A percentile compares a stretch with the other conserved stretches of the same genome.
These are phyloP conservation scores for Vigna unguiculata DNA, from an alignment of 306 rosid species.

Conservation along the genomic window DNA sequence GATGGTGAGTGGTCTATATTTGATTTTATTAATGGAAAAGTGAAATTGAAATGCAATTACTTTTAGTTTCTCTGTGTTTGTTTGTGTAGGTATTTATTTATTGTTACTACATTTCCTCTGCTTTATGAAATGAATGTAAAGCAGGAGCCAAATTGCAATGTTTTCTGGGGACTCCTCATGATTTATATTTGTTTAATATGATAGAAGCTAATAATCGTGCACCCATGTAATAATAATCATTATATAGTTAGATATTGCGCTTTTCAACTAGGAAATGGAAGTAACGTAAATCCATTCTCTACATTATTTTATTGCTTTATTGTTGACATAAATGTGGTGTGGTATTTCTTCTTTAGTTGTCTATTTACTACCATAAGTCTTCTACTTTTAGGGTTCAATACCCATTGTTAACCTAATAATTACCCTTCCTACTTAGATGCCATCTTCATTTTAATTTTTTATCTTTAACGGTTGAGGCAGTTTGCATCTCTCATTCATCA, in stretches of 20 bases:
- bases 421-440: background rate
- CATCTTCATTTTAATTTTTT: slow-evolving; percentile 33
- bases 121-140: slow-evolving; percentile 20
- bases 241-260: background rate
- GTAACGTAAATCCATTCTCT: background rate
- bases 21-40: slow-evolving; percentile 5
- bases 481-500: slow-evolving; percentile 12
- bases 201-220: slow-evolving; percentile 20
- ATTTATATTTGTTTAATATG: slow-evolving; percentile 18
- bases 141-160: slow-evolving; percentile 15
- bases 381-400: background rate
- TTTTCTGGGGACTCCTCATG: background rate
- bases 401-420: background rate
- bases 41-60: background rate
- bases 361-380: slow-evolving; percentile 28
- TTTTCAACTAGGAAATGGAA: background rate
- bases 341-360: slow-evolving; percentile 12
- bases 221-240: background rate
- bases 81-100: too few species aligned
- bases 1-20: slow-evolving; percentile 21
- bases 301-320: slow-evolving; percentile 10
- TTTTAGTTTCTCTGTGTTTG: slow-evolving; percentile 4
- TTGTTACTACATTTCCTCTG: background rate
- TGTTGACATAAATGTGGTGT: slow-evolving; percentile 24
- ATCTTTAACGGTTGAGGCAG: slow-evolving; percentile 3